Evolutionary conservation across 1,139 yeast species (phyloP), one percentile per base, ranked within the genome.

Genomic region (Taphrina sp.): DNA sequence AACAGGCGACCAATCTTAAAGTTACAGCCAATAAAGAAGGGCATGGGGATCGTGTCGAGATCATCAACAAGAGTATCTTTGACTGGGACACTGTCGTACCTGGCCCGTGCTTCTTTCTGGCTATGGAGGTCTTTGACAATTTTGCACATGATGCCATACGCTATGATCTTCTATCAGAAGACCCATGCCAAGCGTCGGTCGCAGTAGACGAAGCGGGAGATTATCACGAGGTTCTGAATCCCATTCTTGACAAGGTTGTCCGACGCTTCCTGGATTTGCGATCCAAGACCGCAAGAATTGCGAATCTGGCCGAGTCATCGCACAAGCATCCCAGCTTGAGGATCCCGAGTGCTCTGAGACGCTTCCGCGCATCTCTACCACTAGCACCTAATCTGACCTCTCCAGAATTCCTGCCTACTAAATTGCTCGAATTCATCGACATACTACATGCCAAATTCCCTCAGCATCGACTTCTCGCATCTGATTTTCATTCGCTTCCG

Each of bases 61-160:
- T 87, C 59, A 77, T 83, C 65, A 85, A 87, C 69, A 77, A 81
- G 66, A 83, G 90, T 31, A 82, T 87, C 16, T 80, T 87, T 62
- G 83, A 82, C 22, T 88, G 95, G 95, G 74, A 79, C 57, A 72
- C 74, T 24, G 68, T 71, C 1, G 84, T 84, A 1, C 72, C 74
- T 1, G 84, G 84, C 42, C 90, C 90, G 0, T 85, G 95, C 63
- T 87, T 81, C 66, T 83, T 87, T 62, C 75, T 87, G 55, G 95
- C 94, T 0, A 71, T 86, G 59, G 95, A 88, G 66, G 95, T 88
- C 28, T 81, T 88, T 68, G 95, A 87, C 68, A 88, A 86, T 64
- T 80, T 88, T 63, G 78, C 95, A 2, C 96, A 87, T 68, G 95
- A 87, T 66, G 79, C 85, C 33, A 77, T 87, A 5, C 75, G 94